Evolutionary conservation across 2,329 filamentous ascomycete species (phyloP).

Genomic region (Cadophora luteo-olivacea): DNA sequence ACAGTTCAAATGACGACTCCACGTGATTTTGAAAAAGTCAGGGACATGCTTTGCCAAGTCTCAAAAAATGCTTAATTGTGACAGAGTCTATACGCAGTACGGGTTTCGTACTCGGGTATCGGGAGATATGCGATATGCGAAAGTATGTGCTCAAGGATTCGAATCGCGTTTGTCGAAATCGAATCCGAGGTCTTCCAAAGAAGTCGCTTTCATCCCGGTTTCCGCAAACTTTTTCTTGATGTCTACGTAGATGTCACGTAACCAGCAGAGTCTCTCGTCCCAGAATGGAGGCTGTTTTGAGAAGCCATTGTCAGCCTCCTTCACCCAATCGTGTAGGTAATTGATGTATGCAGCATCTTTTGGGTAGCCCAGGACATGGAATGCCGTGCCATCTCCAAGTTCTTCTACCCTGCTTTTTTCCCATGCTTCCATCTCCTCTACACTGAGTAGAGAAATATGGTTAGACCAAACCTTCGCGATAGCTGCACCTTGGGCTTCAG

Average conservation of each 20-base stretch:
- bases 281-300: conserved; percentile 76
- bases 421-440: conserved; percentile 72
- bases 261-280: conserved; percentile 75
- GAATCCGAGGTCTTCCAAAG: conserved; percentile 76
- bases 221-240: conserved; percentile 77
- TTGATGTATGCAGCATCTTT: conserved; percentile 76
- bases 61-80: conserved; percentile 2
- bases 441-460: conserved; percentile 67
- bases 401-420: conserved; percentile 53
- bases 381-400: conserved; percentile 52
- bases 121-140: neutral
- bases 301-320: conserved; percentile 51
- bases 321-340: conserved; percentile 67
- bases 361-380: conserved; percentile 58
- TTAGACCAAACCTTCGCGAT: conserved; percentile 81
- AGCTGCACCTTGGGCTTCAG: conserved; percentile 80
- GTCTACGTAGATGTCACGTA: conserved; percentile 68
- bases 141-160: conserved; percentile 4
- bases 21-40: neutral
- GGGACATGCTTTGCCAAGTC: neutral
- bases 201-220: conserved; percentile 67
- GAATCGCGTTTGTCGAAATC: conserved; percentile 47
- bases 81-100: neutral
- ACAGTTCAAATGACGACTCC: neutral
- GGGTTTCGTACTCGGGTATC: neutral